Base-by-base conservation (phyloP, 228 moss, liverwort and hornwort genomes). In the Sphagnum magellanicum region DNA sequence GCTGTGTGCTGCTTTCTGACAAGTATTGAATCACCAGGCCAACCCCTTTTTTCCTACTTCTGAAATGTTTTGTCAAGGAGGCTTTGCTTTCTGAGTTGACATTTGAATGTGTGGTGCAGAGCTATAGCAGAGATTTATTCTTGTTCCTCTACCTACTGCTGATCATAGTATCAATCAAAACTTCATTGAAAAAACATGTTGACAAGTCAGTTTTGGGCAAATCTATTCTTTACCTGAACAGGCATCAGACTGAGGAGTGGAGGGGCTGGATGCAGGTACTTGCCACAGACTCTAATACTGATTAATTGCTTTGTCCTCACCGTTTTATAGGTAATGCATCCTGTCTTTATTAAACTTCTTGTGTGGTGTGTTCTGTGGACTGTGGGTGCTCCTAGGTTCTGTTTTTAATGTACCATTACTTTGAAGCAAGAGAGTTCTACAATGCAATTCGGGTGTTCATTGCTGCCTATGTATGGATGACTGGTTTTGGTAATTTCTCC, bases 171-270 rank as follows among this genome's bases (percentile, higher is more conserved):
- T 90, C 98, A 55, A 86, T 74, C 10, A 16, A 86, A 49, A 91
- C 98, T 6, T 98, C 98, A 14, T 83, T 98, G 66, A 92, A 81
- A 77, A 93, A 98, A 79, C 98, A 92, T 71, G 83, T 64, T 13
- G 83, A 92, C 68, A 83, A 84, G 71, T 76, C 87, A 60, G 72
- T 8, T 57, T 60, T 86, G 75, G 79, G 87, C 59, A 92, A 90
- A 76, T 82, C 89, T 70, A 83, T 90, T 50, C 90, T 91, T 17
- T 94, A 87, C 68, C 81, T 98, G 63, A 98, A 98, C 61, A 83
- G 98, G 70, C 98, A 98, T 76, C 98, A 94, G 79, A 98, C 98
- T 9, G 98, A 98, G 81, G 98, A 98, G 75, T 98, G 98, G 98
- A 98, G 88, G 81, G 98, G 98, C 48, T 98, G 98, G 98, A 98